Evolutionary conservation across 805 yeast species (phyloP).

Genomic region (Saccharomycopsis olivae): DNA sequence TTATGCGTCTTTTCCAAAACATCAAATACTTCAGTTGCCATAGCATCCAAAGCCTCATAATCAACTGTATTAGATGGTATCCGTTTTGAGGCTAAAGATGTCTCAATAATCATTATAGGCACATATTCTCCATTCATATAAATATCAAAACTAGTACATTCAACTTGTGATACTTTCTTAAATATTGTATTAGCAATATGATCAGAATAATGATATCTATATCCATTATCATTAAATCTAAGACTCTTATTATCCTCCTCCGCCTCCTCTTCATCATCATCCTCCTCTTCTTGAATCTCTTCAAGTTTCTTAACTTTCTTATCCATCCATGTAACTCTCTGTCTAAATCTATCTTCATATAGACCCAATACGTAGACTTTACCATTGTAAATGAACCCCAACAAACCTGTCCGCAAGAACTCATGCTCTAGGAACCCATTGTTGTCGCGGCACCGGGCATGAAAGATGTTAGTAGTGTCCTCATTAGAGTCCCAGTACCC

Average conservation of each 20-base stretch:
- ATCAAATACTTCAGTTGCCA: slow-evolving; percentile 36
- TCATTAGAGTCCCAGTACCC: slow-evolving; percentile 70
- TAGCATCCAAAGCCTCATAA: slow-evolving; percentile 34
- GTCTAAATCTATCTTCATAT: slow-evolving; percentile 85
- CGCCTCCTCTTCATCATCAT: slow-evolving; percentile 5
- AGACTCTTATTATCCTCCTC: neutral
- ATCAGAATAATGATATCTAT: slow-evolving; percentile 70
- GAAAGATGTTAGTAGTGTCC: slow-evolving; percentile 68
- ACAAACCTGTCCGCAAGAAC: slow-evolving; percentile 79
- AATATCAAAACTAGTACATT: slow-evolving; percentile 86
- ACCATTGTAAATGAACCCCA: slow-evolving; percentile 84
- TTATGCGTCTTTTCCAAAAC: slow-evolving; percentile 49
- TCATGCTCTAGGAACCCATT: slow-evolving; percentile 63
- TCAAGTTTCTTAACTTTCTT: slow-evolving; percentile 24
- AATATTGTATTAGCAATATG: slow-evolving; percentile 82
- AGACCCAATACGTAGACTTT: slow-evolving; percentile 81
- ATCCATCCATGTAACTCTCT: slow-evolving; percentile 58
- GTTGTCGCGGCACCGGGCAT: slow-evolving; percentile 68
- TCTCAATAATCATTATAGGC: slow-evolving; percentile 79
- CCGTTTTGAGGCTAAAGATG: slow-evolving; percentile 34
- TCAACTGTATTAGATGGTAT: slow-evolving; percentile 23
- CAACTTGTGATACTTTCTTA: slow-evolving; percentile 70
- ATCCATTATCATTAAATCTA: slow-evolving; percentile 21
- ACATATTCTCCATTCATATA: slow-evolving; percentile 69
- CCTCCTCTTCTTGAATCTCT: slow-evolving; percentile 20